phyloP scores from a whole-genome alignment of 495 filamentous ascomycete species.

The Rostrohypoxylon terebratum region DNA sequence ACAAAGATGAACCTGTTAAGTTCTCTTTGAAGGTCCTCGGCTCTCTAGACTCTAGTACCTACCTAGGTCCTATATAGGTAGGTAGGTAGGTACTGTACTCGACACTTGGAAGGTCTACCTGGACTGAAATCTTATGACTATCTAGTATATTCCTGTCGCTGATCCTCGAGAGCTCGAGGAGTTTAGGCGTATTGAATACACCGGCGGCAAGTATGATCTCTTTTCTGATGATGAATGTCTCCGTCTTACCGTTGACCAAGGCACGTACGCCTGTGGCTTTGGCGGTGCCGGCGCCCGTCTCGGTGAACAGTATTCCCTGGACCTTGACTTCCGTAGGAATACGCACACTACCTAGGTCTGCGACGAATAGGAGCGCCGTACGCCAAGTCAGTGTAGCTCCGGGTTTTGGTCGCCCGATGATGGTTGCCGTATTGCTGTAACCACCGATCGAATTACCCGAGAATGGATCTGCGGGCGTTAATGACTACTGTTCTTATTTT shows the following conservation, averaged over 20 bases:
- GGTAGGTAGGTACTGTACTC: conserved; percentile 19
- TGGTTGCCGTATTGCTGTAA: not conserved
- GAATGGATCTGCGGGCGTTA: not conserved
- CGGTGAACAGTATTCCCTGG: not conserved
- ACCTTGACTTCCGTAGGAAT: not conserved
- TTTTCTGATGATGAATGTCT: not conserved
- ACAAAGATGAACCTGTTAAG: too few species aligned
- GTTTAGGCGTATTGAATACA: conserved; percentile 64
- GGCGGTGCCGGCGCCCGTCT: not conserved
- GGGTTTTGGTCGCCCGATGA: not conserved
- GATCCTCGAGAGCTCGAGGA: conserved; percentile 70
- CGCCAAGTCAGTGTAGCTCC: not conserved
- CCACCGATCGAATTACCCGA: not conserved
- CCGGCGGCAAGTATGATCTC: conserved; percentile 68
- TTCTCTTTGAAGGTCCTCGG: too few species aligned
- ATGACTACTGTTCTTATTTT: not conserved
- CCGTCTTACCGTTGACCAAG: not conserved
- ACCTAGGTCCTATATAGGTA: too few species aligned
- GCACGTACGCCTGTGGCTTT: not conserved
- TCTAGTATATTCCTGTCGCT: conserved; percentile 61
- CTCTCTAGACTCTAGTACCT: too few species aligned
- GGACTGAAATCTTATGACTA: conserved; percentile 58
- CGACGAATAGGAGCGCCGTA: not conserved
- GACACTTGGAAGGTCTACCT: conserved; percentile 60
- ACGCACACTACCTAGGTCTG: not conserved